Evolutionary conservation across 805 yeast species (phyloP), one percentile per base, ranked within the genome.

Genomic region (Spathaspora sp.): DNA sequence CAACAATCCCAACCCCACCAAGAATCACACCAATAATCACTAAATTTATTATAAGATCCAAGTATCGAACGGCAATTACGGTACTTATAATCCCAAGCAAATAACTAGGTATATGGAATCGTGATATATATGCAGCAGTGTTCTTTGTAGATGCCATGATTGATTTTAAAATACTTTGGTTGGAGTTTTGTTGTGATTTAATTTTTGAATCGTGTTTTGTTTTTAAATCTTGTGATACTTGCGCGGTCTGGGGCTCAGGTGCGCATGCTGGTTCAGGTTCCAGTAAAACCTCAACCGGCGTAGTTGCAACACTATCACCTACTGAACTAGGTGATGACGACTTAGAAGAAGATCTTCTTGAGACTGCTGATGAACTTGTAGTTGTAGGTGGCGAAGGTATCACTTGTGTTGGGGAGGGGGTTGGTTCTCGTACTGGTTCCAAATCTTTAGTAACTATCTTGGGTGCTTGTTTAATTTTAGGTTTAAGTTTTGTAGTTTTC

Each of bases 81-180:
- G 45, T 20, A 5, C 31, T 19, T 9, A 39, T 10, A 1, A 38
- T n/a, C 26, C 52, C 52, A 10, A 14, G 12, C 16, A 49, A 2
- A 28, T 20, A 49, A 17, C 49, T 44, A 11, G 52, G 52, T 1
- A 20, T 17, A 40, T 49, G 52, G n/a, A 44, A 45, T 4, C 16
- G 18, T 12, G 28, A n/a, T 6, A 35, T 9, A 10, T n/a, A 19
- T 32, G 16, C 26, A n/a, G 43, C 16, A 5, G 43, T 9, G 12
- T 17, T 18, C 20, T 44, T 31, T 7, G 29, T 29, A 7, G 31
- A 35, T 3, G 49, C 16, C 42, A 45, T 44, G 5, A 31, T 35
- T 35, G 14, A 11, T 11, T 14, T 35, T 9, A 35, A 35, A 14
- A 35, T n/a, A 16, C 40, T 14, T 35, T 35, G 11, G 16, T 23